phyloP scores from a whole-genome alignment of 2,329 filamentous ascomycete species.

The Cladosporium sp. region DNA sequence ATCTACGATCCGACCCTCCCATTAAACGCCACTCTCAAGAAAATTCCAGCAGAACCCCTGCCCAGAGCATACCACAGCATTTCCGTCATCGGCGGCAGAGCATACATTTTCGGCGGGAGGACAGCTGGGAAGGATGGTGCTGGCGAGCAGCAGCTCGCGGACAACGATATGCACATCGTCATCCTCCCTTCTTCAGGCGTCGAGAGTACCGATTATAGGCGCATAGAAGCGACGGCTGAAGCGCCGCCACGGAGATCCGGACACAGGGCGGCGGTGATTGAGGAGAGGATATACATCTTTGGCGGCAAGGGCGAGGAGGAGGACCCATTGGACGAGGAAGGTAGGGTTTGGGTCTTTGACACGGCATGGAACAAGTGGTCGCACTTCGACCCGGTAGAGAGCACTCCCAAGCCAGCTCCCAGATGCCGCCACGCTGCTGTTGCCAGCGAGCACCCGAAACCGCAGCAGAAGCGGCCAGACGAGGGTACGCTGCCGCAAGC shows the following conservation, averaged over 20 bases:
- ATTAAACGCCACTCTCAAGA: conserved; percentile 45
- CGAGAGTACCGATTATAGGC: conserved; percentile 37
- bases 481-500: conserved; percentile 30
- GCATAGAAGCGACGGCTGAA: conserved; percentile 29
- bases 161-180: conserved; percentile 48
- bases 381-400: conserved; percentile 31
- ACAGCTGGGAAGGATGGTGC: conserved; percentile 8
- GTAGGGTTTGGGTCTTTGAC: conserved; percentile 39
- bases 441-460: conserved; percentile 35
- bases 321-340: conserved; percentile 26
- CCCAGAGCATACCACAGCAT: conserved; percentile 47
- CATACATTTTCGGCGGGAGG: conserved; percentile 51
- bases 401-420: conserved; percentile 18
- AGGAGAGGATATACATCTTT: conserved; percentile 40
- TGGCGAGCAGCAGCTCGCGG: conserved; percentile 27
- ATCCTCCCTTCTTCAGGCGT: conserved; percentile 44
- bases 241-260: conserved; percentile 36
- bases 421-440: conserved; percentile 33
- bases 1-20: conserved; percentile 45
- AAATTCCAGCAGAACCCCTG: conserved; percentile 41
- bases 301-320: conserved; percentile 28
- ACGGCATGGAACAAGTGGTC: conserved; percentile 38
- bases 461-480: conserved; percentile 25
- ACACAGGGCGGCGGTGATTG: conserved; percentile 39
- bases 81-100: conserved; percentile 47